Base-by-base conservation (phyloP, 768 basidiomycete species). In the Suillus lakei region DNA sequence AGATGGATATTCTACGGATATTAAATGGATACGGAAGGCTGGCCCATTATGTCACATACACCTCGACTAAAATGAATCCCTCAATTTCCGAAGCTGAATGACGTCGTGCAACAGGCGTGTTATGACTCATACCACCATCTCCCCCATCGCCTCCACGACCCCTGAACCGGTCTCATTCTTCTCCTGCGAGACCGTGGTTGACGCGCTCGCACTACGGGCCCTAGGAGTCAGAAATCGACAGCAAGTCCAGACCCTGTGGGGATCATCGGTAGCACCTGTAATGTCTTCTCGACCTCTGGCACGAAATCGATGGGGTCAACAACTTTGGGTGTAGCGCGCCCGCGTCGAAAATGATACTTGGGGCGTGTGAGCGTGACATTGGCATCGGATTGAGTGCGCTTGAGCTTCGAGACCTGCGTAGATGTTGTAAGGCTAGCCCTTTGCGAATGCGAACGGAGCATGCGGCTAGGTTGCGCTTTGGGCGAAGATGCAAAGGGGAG, bases 361-460 rank as follows among this genome's bases (percentile, higher is more conserved):
- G 53, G 53, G 10, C 53, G 53, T 32, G 53, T 54, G 32, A 32
- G 4, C 16, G 36, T 58, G 16, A 38, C 56, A 58, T 38, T 58
- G 36, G 56, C 56, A 38, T 58, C 56, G 9, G 56, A 58, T 12
- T 39, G 36, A 38, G 34, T 16, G 3, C 56, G 56, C 56, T 38
- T 58, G 56, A 58, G 56, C 5, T 38, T 38, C 15, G 56, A 58
- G 16, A 23, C 34, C 9, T 58, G 36, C 4, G 23, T 4, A 58
- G 56, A 38, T 9, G 34, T 18, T 38, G 36, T 9, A 6, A 18
- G 15, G 15, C 36, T 38, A 12, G 36, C 26, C 15, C 23, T 58
- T 18, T 74, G 76, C 4, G 74, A 74, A 21, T 69, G 68, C 16
- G 74, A 73, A 44, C 76, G 74, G 39, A 73, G 71, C 55, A 74